phyloP scores from a whole-genome alignment of 2,329 filamentous ascomycete genomes.

The Pezicula rhizophila region DNA sequence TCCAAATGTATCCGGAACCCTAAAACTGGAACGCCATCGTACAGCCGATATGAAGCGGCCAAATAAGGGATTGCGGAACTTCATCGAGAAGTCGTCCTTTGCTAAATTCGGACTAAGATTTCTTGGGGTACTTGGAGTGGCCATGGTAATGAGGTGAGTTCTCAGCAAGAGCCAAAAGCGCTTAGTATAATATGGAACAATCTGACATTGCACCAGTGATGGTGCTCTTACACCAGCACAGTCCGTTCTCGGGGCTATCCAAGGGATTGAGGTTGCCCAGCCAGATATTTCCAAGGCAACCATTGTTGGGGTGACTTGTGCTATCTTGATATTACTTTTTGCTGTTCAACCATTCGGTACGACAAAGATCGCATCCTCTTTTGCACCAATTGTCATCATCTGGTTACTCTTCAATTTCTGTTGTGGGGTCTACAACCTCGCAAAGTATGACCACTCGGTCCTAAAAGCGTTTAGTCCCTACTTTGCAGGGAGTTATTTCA shows the following conservation, averaged over 20 bases:
- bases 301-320: conserved; percentile 59
- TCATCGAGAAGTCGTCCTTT: conserved; percentile 50
- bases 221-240: conserved; percentile 65
- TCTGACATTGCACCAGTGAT: conserved; percentile 30
- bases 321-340: conserved; percentile 59
- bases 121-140: conserved; percentile 59
- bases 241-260: conserved; percentile 63
- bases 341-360: conserved; percentile 60
- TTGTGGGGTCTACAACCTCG: conserved; percentile 59
- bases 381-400: conserved; percentile 61
- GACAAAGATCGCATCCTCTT: conserved; percentile 50
- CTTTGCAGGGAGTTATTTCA: conserved; percentile 55
- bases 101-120: conserved; percentile 50
- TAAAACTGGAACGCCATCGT: conserved; percentile 53
- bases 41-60: conserved; percentile 49
- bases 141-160: conserved; percentile 51
- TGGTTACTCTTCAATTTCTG: conserved; percentile 60
- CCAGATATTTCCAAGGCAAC: conserved; percentile 48
- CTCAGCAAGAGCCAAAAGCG: background rate
- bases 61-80: conserved; percentile 45
- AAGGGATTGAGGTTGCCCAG: conserved; percentile 54
- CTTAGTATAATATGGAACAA: background rate
- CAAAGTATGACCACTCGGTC: conserved; percentile 44
- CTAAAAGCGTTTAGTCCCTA: conserved; percentile 51
- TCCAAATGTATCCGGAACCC: conserved; percentile 46